A percentile compares a stretch with the other conserved stretches of the same genome.
phyloP scores from a whole-genome alignment of 2,329 filamentous ascomycete genomes.

The Boeremia exigua region DNA sequence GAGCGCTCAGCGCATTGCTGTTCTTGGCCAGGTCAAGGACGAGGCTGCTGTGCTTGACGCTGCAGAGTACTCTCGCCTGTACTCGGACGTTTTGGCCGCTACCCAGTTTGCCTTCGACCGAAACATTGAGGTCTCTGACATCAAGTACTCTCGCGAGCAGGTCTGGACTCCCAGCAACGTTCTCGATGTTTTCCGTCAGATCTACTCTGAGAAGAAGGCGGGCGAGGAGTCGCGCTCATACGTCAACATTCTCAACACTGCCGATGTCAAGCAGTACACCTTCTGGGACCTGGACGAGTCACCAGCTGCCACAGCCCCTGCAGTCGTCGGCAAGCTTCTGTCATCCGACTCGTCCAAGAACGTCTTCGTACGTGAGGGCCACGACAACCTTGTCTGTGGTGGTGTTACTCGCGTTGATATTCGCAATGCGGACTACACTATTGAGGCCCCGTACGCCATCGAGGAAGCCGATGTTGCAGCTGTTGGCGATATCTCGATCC shows the following conservation, averaged over 20 bases:
- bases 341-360: slow-evolving; percentile 67
- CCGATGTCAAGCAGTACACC: slow-evolving; percentile 77
- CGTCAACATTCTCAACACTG: slow-evolving; percentile 59
- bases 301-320: slow-evolving; percentile 67
- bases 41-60: slow-evolving; percentile 75
- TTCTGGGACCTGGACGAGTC: slow-evolving; percentile 93
- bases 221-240: slow-evolving; percentile 52
- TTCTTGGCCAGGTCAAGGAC: slow-evolving; percentile 86
- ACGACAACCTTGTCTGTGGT: slow-evolving; percentile 72
- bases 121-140: slow-evolving; percentile 73
- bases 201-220: slow-evolving; percentile 50
- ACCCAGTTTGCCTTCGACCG: slow-evolving; percentile 70
- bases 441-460: slow-evolving; percentile 84
- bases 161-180: slow-evolving; percentile 66
- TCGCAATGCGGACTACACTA: slow-evolving; percentile 78
- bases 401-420: slow-evolving; percentile 85
- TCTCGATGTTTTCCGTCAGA: slow-evolving; percentile 55
- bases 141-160: slow-evolving; percentile 85
- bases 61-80: slow-evolving; percentile 82
- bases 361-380: slow-evolving; percentile 63
- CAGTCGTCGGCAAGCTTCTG: slow-evolving; percentile 65
- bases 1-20: slow-evolving; percentile 76
- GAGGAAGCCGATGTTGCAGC: slow-evolving; percentile 79
- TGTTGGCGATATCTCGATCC: slow-evolving; percentile 78
- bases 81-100: slow-evolving; percentile 87